Conservation (phyloP, 2,329 filamentous ascomycete genomes). For the Aspergillus sp. region DNA sequence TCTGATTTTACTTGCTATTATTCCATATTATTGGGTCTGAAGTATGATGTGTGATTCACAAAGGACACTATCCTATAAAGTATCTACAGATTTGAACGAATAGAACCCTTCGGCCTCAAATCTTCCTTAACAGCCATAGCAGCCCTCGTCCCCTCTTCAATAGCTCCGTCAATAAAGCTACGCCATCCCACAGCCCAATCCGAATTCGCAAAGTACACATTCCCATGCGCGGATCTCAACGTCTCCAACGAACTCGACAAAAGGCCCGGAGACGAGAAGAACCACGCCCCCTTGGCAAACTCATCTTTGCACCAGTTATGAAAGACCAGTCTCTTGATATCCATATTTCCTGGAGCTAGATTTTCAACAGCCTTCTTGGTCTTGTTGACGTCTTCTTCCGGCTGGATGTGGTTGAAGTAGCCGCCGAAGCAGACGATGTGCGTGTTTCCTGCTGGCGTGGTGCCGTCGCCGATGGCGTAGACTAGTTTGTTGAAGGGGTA, state of each 20-base stretch:
- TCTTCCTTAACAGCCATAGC: too few species aligned
- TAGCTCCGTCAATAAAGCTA: too few species aligned
- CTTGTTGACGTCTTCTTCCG: slow-evolving; percentile 37
- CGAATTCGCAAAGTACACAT: too few species aligned
- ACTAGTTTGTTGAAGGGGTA: slow-evolving; percentile 43
- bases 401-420: slow-evolving; percentile 40
- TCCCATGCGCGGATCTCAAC: too few species aligned
- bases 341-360: slow-evolving; percentile 17
- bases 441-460: slow-evolving; percentile 42
- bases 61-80: too few species aligned
- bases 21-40: too few species aligned
- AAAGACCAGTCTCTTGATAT: slow-evolving; percentile 30
- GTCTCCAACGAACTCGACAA: slow-evolving; percentile 8
- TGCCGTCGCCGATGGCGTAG: slow-evolving; percentile 44
- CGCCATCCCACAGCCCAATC: too few species aligned
- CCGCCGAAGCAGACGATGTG: slow-evolving; percentile 47
- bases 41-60: too few species aligned
- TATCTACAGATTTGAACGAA: too few species aligned
- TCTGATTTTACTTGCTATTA: too few species aligned
- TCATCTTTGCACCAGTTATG: slow-evolving; percentile 48
- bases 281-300: slow-evolving; percentile 45
- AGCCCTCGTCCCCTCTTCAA: too few species aligned
- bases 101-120: too few species aligned
- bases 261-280: slow-evolving; percentile 36
- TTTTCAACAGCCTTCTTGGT: slow-evolving; percentile 29